Base-by-base conservation (phyloP, 2,329 filamentous ascomycete species). In the Colletotrichum gloeosporioides region DNA sequence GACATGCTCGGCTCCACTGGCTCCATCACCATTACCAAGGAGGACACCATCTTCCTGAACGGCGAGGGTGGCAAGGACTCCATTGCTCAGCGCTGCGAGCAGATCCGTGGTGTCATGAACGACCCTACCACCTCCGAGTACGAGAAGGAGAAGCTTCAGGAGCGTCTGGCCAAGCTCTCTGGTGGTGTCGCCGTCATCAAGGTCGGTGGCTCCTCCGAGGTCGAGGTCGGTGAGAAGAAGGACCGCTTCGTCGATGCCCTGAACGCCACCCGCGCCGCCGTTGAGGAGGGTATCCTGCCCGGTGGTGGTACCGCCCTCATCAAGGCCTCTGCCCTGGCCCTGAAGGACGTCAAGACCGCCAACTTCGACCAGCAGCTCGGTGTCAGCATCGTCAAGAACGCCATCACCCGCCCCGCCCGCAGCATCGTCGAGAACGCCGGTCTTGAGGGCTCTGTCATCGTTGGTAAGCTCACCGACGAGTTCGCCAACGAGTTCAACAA, bases 71-170 rank as follows among this genome's bases (percentile, higher is more conserved):
- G 90, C 93, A 98, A 99, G 92, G 97, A 99, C 84, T 87, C 91
- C 80, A 98, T 99, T 83, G 88, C 95, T 79, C 96, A 98, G 91
- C 95, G 97, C 85, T 99, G 97, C 89, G 97, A 99, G 90, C 97
- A 99, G 91, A 99, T 99, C 88, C 96, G 97, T 81, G 96, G 96
- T 81, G 96, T 99, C 88, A 98, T 98, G 90, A 91, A 90, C 78
- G 97, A 99, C 89, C 94, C 96, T 80, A 93, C 92, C 82, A 99
- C 97, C 79, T 98, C 96, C 65, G 97, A 99, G 84, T 99, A 99
- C 89, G 97, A 99, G 93, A 99, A 98, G 93, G 97, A 99, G 94
- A 99, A 99, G 93, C 95, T 99, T 80, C 97, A 99, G 90, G 97
- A 99, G 91, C 97, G 97, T 89, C 95, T 99, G 78, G 97, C 97